Evolutionary conservation across 2,329 filamentous ascomycete genomes (phyloP).

Genomic region (Coleophoma eucalyptorum): DNA sequence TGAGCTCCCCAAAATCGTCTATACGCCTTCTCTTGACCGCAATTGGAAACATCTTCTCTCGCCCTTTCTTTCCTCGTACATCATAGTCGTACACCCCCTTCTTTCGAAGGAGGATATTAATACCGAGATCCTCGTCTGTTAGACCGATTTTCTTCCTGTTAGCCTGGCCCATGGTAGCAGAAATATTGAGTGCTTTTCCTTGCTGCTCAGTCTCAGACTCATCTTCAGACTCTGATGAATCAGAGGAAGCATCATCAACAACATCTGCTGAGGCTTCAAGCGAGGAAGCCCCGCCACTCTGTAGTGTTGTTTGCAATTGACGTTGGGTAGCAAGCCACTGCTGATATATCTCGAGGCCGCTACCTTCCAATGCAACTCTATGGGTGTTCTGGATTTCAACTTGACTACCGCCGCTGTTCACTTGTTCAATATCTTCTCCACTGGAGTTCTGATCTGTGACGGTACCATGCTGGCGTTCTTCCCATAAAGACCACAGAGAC

Average conservation of each 20-base stretch:
- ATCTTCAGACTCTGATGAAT: conserved; percentile 81
- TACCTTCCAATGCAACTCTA: conserved; percentile 64
- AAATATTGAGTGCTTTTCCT: conserved; percentile 86
- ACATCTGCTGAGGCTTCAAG: conserved; percentile 69
- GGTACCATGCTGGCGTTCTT: conserved; percentile 61
- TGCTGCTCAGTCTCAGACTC: conserved; percentile 88
- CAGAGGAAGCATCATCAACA: conserved; percentile 80
- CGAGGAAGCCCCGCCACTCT: conserved; percentile 62
- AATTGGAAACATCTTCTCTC: conserved; percentile 89
- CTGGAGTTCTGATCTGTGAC: conserved; percentile 48
- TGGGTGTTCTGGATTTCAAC: conserved; percentile 58
- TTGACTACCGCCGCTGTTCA: conserved; percentile 60
- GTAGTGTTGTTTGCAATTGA: conserved; percentile 78
- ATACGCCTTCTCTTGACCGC: conserved; percentile 72
- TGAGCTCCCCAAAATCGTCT: conserved; percentile 92
- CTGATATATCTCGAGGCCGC: conserved; percentile 79
- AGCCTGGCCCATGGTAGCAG: conserved; percentile 78
- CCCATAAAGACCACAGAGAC: conserved; percentile 78
- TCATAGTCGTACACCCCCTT: conserved; percentile 94
- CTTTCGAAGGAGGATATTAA: conserved; percentile 84
- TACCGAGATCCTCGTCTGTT: conserved; percentile 84
- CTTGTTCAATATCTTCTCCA: conserved; percentile 60
- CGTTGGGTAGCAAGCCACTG: conserved; percentile 88
- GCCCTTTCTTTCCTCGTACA: conserved; percentile 83
- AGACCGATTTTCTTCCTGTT: conserved; percentile 82